A percentile compares a stretch with the other conserved stretches of the same genome.
These are phyloP conservation scores for Suillus tomentosus DNA, from an alignment of 768 basidiomycete genomes.

Conservation along the genomic window DNA sequence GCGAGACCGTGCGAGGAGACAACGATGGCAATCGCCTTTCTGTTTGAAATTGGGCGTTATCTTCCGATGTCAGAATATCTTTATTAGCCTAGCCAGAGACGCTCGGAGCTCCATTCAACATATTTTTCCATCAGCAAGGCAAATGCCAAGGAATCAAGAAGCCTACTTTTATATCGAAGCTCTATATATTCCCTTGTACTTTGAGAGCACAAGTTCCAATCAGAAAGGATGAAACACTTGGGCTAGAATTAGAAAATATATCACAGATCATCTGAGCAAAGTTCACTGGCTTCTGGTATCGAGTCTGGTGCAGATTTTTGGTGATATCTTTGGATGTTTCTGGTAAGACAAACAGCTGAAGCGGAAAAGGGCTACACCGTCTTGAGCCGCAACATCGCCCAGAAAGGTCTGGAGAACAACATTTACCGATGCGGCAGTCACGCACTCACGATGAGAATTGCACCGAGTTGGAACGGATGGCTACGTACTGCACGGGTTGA, in stretches of 20 bases:
- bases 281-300: neutral
- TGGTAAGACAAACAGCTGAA: neutral
- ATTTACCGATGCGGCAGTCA: neutral
- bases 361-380: neutral
- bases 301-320: neutral
- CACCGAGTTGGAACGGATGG: neutral
- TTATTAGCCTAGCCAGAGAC: neutral
- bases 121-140: neutral
- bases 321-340: neutral
- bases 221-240: neutral
- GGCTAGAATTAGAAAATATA: neutral
- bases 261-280: neutral
- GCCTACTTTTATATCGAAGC: neutral
- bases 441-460: neutral
- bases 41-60: neutral
- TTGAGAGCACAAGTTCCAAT: neutral
- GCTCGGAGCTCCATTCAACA: neutral
- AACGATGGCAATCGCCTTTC: neutral
- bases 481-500: neutral
- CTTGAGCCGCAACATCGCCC: neutral
- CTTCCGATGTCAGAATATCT: conserved; percentile 1
- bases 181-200: no score
- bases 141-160: neutral
- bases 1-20: neutral
- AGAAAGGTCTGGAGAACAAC: neutral